These are phyloP conservation scores for Suillus clintonianus DNA, from an alignment of 768 basidiomycete genomes.

Conservation along the genomic window DNA sequence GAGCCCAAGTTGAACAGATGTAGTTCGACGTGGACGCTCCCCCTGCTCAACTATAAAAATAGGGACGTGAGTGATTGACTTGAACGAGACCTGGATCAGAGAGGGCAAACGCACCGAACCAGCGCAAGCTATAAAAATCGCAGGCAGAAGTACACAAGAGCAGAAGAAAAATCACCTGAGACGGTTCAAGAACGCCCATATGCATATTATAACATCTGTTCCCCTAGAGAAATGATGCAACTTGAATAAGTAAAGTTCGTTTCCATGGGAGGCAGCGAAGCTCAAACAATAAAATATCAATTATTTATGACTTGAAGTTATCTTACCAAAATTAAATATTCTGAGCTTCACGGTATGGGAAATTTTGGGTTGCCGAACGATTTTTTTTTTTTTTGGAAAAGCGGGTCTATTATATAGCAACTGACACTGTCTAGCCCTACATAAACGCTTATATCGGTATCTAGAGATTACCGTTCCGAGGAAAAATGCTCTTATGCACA, in stretches of 20 bases:
- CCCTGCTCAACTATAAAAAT: neutral
- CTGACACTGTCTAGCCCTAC: no score
- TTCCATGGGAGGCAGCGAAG: neutral
- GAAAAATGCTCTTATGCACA: no score
- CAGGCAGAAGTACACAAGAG: neutral
- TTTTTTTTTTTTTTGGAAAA: no score
- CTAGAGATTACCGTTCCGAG: no score
- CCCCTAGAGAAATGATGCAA: neutral
- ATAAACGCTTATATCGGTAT: no score
- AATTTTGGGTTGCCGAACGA: no score
- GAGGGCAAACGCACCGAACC: neutral
- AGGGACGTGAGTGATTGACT: neutral
- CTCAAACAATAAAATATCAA: neutral
- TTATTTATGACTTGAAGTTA: neutral
- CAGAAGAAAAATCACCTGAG: neutral
- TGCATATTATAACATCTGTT: neutral
- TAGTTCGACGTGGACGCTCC: neutral
- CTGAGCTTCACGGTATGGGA: no score
- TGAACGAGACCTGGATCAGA: neutral
- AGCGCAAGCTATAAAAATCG: neutral
- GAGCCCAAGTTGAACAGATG: neutral
- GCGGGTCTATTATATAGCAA: no score
- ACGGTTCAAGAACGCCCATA: neutral
- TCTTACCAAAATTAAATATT: neutral
- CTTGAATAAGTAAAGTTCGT: neutral